A percentile compares a stretch with the other conserved stretches of the same genome.
phyloP scores from a whole-genome alignment of 73 alveolate genomes.

The Paramecium biaurelia region DNA sequence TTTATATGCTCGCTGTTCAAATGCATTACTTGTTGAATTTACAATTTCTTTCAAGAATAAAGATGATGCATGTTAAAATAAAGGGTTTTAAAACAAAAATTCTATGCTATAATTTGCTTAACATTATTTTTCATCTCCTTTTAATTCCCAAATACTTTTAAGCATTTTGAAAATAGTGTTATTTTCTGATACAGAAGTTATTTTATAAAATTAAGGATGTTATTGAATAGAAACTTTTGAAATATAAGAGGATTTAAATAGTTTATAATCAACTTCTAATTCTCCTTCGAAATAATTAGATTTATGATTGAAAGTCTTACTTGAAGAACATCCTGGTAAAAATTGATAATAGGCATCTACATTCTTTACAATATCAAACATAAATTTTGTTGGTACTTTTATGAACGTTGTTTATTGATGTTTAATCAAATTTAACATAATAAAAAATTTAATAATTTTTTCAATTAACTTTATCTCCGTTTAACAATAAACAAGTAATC shows the following conservation, averaged over 20 bases:
- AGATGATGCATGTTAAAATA: background rate
- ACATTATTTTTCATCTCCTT: background rate
- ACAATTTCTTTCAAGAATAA: constrained; percentile 22
- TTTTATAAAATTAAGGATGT: background rate
- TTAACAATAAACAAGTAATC: background rate
- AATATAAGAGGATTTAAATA: background rate
- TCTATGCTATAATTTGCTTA: constrained; percentile 40
- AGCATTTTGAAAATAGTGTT: background rate
- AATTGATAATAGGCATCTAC: background rate
- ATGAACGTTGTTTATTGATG: background rate
- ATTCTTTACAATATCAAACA: constrained; percentile 3
- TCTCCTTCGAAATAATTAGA: background rate
- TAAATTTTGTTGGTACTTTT: background rate
- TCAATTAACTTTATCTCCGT: background rate
- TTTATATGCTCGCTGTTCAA: background rate
- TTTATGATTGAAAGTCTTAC: background rate
- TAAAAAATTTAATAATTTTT: background rate
- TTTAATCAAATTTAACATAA: background rate
- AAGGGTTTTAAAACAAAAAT: background rate
- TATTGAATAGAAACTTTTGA: background rate
- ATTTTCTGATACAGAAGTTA: constrained; percentile 5
- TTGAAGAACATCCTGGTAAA: constrained; percentile 5
- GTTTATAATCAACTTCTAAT: constrained; percentile 33
- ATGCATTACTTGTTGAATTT: background rate
- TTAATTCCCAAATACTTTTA: constrained; percentile 19